Evolutionary conservation across 345 rosid genomes (phyloP), one percentile per base, ranked within the genome.

Genomic region (Linum lewisii): DNA sequence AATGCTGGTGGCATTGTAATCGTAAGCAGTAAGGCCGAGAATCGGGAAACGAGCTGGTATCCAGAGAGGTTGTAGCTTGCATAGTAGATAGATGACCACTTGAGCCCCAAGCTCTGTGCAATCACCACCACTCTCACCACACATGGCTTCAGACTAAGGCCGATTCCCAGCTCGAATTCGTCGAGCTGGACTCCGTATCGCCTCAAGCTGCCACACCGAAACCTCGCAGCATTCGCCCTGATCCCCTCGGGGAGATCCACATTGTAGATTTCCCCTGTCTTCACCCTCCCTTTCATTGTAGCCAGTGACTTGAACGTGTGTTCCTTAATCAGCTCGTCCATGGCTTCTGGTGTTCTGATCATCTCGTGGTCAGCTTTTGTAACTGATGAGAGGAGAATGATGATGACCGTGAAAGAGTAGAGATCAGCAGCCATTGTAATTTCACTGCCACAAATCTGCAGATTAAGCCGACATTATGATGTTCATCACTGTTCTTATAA

Each of bases 141-240:
- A 60, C 99, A 89, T 16, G 99, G 94, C 67, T 82, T 84, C 63
- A 93, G 77, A 1, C 25, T 71, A 1, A 80, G 78, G 11, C 95
- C 95, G 0, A 66, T 54, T 0, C 86, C 85, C 16, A 93, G 66
- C 66, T 72, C 80, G 51, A 93, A 83, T 73, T 89, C 99, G 59
- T 79, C 66, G 15, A 93, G 64, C 54, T 64, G 80, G 4, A 95
- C 94, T 0, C 99, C 99, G 50, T 93, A 89, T 69, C 95, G 69
- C 24, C 78, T 66, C n/a, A 89, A 81, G 64, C 99, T 93, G 44
- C 99, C 97, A 38, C 99, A 89, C 61, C 99, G 79, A 63, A 80
- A 85, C 76, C 81, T 85, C 24, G 66, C 89, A 0, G 82, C 72
- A 55, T 83, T 77, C 14, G 79, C 87, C 38, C 69, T 64, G 68